Conservation (phyloP, 371 early-diverging fungal genomes). For the Batkoa obscura region DNA sequence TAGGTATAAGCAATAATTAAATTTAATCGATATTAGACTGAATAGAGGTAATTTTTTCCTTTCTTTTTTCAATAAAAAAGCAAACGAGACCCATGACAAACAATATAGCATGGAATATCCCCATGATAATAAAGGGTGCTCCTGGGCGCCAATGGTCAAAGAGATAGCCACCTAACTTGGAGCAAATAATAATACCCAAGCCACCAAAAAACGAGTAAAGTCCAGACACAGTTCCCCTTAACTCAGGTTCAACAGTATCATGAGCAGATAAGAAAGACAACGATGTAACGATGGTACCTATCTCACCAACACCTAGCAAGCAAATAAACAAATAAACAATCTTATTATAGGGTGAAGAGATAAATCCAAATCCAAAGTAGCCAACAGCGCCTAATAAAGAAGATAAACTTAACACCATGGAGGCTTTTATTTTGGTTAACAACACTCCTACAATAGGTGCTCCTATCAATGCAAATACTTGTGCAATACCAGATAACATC, state of each 20-base stretch:
- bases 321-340: constrained; percentile 26
- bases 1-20: too few relatives aligned
- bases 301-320: constrained; percentile 47
- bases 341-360: constrained; percentile 26
- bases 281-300: constrained; percentile 52
- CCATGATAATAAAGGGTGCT: constrained; percentile 22
- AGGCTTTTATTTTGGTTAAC: constrained; percentile 21
- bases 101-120: constrained; percentile 13
- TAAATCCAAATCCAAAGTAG: constrained; percentile 34
- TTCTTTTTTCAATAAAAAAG: background rate
- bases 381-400: constrained; percentile 32
- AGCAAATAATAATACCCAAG: constrained; percentile 28
- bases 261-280: constrained; percentile 36
- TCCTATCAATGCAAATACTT: constrained; percentile 41
- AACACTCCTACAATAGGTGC: constrained; percentile 41
- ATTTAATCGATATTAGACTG: too few relatives aligned
- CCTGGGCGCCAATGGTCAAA: constrained; percentile 21
- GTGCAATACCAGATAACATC: constrained; percentile 37
- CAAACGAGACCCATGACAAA: constrained; percentile 8
- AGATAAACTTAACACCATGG: constrained; percentile 24
- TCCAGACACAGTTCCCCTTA: constrained; percentile 48
- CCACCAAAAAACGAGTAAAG: constrained; percentile 48
- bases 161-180: constrained; percentile 18
- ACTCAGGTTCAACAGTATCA: constrained; percentile 20
- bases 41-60: too few relatives aligned